A percentile compares a stretch with the other conserved stretches of the same genome.
Conservation (phyloP, 306 rosid genomes). For the Cicer yamashitae region DNA sequence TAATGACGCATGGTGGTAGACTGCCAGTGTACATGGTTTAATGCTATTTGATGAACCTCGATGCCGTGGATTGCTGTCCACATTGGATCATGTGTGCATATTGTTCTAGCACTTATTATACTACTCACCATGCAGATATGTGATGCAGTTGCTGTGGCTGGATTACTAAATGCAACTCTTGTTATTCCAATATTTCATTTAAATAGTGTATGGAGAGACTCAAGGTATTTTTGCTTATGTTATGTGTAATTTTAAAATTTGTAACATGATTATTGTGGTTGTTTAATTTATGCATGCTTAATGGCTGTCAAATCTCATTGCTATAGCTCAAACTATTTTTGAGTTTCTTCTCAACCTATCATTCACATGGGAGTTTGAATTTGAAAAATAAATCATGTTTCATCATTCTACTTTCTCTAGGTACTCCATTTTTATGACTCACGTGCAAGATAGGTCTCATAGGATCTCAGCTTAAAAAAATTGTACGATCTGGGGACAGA, state of each 20-base stretch:
- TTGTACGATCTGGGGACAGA: constrained; percentile 4
- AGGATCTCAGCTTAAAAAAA: constrained; percentile 23
- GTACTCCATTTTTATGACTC: constrained; percentile 30
- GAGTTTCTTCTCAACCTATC: constrained; percentile 14
- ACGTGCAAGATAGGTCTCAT: constrained; percentile 7
- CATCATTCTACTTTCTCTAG: constrained; percentile 31
- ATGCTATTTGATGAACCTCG: constrained; percentile 18
- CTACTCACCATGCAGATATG: constrained; percentile 66
- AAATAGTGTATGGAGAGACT: constrained; percentile 97
- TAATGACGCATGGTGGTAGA: constrained; percentile 27
- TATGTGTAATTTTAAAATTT: constrained; percentile 24
- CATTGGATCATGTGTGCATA: constrained; percentile 12
- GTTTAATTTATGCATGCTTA: constrained; percentile 29
- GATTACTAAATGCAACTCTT: constrained; percentile 90
- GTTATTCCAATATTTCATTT: constrained; percentile 94
- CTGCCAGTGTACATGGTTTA: constrained; percentile 10
- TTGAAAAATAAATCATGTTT: constrained; percentile 28
- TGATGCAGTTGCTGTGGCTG: constrained; percentile 99
- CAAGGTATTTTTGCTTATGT: constrained; percentile 61
- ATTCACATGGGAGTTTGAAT: constrained; percentile 28
- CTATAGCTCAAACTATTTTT: constrained; percentile 3
- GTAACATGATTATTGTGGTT: constrained; percentile 37
- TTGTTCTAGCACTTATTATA: constrained; percentile 39
- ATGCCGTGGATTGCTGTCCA: constrained; percentile 30
- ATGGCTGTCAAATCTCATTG: constrained; percentile 14